Conservation (phyloP, 495 filamentous ascomycete genomes). For the Penicillium bialowiezense region DNA sequence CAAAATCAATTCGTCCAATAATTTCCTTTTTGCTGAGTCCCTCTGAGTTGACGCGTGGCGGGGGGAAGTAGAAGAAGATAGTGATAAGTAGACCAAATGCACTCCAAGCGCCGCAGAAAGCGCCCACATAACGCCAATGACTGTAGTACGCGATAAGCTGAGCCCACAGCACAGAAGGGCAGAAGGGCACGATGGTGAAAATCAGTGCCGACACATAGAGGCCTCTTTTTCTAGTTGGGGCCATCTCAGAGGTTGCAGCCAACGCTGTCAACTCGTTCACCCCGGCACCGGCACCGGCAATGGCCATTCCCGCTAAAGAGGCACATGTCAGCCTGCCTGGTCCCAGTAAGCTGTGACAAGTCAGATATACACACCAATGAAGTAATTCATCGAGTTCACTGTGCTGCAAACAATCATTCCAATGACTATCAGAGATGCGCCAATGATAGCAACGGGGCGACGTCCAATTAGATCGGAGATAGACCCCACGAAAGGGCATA, state of each 20-base stretch:
- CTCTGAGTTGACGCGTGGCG: constrained; percentile 53
- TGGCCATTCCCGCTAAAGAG: constrained; percentile 54
- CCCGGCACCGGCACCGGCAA: constrained; percentile 62
- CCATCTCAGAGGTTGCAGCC: constrained; percentile 66
- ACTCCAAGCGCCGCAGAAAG: constrained; percentile 59
- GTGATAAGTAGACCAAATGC: constrained; percentile 61
- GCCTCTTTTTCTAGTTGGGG: constrained; percentile 63
- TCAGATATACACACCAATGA: constrained; percentile 69
- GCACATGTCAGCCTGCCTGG: constrained; percentile 12
- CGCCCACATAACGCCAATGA: constrained; percentile 63
- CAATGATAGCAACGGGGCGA: constrained; percentile 63
- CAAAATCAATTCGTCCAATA: constrained; percentile 57
- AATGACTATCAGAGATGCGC: constrained; percentile 55
- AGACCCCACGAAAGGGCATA: constrained; percentile 71
- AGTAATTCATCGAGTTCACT: constrained; percentile 63
- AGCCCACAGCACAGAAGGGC: constrained; percentile 65
- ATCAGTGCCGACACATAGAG: constrained; percentile 65
- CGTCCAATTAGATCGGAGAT: constrained; percentile 69
- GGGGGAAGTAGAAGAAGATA: constrained; percentile 63
- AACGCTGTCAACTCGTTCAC: constrained; percentile 67
- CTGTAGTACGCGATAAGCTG: constrained; percentile 62
- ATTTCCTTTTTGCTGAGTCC: constrained; percentile 50
- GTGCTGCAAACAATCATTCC: constrained; percentile 67
- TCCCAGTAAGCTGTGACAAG: too few relatives aligned
- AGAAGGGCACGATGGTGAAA: constrained; percentile 67